A percentile compares a stretch with the other conserved stretches of the same genome.
Evolutionary conservation across 306 rosid genomes (phyloP).

Genomic region (Citrullus colocynthis): DNA sequence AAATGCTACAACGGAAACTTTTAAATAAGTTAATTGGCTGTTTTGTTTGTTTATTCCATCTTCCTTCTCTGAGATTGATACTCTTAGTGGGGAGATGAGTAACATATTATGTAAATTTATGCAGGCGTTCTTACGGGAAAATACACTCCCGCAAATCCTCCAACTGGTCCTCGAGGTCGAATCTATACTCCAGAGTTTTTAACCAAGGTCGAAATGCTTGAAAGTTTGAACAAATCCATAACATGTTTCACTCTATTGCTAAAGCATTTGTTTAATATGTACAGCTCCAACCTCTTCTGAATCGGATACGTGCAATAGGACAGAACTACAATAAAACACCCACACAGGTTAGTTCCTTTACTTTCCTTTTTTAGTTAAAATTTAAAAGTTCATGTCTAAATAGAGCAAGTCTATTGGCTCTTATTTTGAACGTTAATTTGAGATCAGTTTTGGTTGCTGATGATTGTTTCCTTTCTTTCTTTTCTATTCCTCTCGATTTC

Average conservation of each 20-base stretch:
- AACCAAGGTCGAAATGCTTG: slow-evolving; percentile 28
- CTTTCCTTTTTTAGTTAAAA: neutral
- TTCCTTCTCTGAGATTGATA: neutral
- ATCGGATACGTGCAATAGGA: slow-evolving; percentile 50
- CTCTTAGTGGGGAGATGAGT: neutral
- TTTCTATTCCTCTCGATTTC: neutral
- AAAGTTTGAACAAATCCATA: neutral
- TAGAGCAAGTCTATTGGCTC: neutral
- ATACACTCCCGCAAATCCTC: slow-evolving; percentile 67
- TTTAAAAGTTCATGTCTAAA: neutral
- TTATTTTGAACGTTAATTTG: neutral
- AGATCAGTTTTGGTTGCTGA: neutral
- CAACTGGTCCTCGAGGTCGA: slow-evolving; percentile 65
- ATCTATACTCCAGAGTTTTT: slow-evolving; percentile 71
- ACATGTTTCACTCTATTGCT: neutral
- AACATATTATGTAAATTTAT: neutral
- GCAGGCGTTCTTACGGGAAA: slow-evolving; percentile 83
- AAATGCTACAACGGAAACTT: too few species aligned
- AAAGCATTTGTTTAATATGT: slow-evolving; percentile 8
- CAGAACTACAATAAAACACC: slow-evolving; percentile 41
- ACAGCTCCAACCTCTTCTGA: slow-evolving; percentile 83
- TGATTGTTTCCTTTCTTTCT: neutral
- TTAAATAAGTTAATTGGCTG: neutral
- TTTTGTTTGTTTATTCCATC: neutral
- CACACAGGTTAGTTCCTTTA: slow-evolving; percentile 44